A percentile compares a stretch with the other conserved stretches of the same genome.
phyloP scores from a whole-genome alignment of 2,329 filamentous ascomycete genomes.

The Penicillium palitans region DNA sequence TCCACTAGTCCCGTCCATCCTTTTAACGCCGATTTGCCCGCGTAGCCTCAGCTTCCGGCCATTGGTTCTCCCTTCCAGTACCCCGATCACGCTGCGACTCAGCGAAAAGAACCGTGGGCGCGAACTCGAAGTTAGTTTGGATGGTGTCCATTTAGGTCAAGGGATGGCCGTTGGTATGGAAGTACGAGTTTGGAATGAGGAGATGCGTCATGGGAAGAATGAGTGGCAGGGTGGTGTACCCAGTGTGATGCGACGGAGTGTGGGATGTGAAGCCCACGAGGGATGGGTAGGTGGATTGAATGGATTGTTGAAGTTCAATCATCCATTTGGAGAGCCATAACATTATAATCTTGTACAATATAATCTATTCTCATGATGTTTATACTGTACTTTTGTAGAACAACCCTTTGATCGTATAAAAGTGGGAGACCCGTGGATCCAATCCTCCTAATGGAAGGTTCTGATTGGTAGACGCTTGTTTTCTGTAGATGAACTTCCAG shows the following conservation, averaged over 20 bases:
- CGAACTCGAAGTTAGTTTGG: conserved; percentile 76
- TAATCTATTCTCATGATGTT: no score
- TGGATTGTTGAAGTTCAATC: conserved; percentile 92
- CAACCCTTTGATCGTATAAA: no score
- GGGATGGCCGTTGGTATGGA: conserved; percentile 76
- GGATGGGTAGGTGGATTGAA: conserved; percentile 97
- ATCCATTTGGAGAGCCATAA: conserved; percentile 77
- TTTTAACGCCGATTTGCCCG: conserved; percentile 92
- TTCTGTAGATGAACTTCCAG: conserved; percentile 23
- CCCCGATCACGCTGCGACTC: conserved; percentile 76
- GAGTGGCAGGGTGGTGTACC: conserved; percentile 79
- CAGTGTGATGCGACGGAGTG: conserved; percentile 72
- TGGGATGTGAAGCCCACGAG: conserved; percentile 66
- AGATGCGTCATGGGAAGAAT: conserved; percentile 58
- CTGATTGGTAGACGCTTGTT: conserved; percentile 25
- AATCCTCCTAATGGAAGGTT: not conserved
- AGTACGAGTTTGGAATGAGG: conserved; percentile 83
- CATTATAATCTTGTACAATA: not conserved
- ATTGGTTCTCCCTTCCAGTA: conserved; percentile 82
- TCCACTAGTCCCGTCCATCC: conserved; percentile 80
- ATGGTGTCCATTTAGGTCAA: conserved; percentile 66
- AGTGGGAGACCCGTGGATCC: not conserved
- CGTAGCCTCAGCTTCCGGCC: conserved; percentile 90
- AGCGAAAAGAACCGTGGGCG: conserved; percentile 76
- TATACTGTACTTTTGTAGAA: no score